phyloP scores from a whole-genome alignment of 164 flowering plant species.

The Magnolia officinalis region DNA sequence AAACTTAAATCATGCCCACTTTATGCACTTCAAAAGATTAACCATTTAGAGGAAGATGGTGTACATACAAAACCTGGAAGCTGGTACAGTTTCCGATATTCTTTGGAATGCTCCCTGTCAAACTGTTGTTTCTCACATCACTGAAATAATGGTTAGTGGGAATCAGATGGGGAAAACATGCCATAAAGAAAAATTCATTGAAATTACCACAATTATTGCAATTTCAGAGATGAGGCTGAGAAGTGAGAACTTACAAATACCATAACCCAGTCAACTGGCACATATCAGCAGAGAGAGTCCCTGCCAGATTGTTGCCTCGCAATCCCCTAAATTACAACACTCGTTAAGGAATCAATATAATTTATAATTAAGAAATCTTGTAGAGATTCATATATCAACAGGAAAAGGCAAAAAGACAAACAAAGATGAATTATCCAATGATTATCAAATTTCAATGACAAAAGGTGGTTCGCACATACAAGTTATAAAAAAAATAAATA shows the following conservation, averaged over 20 bases:
- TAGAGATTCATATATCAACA: no score
- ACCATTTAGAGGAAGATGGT: constrained; percentile 1
- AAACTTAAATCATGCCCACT: background rate
- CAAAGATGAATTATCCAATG: no score
- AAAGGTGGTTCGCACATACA: no score
- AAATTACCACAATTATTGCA: background rate
- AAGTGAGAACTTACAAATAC: constrained; percentile 93
- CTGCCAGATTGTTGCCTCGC: constrained; percentile 81
- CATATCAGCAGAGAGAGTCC: constrained; percentile 83
- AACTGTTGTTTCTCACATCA: constrained; percentile 91
- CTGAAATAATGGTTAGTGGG: constrained; percentile 31
- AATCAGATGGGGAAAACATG: background rate
- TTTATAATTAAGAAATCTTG: no score
- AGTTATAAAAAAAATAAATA: no score
- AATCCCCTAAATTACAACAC: constrained; percentile 51
- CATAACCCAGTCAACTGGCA: constrained; percentile 94
- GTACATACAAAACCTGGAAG: constrained; percentile 96
- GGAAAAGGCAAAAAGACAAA: no score
- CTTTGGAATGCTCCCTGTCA: constrained; percentile 82
- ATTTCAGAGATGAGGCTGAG: background rate
- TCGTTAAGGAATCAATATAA: no score
- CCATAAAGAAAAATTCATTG: background rate
- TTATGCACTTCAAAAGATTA: background rate
- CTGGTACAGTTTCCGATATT: constrained; percentile 88
- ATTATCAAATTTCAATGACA: no score